Conservation (phyloP, 2,329 filamentous ascomycete genomes). For the Huntiella omanensis region DNA sequence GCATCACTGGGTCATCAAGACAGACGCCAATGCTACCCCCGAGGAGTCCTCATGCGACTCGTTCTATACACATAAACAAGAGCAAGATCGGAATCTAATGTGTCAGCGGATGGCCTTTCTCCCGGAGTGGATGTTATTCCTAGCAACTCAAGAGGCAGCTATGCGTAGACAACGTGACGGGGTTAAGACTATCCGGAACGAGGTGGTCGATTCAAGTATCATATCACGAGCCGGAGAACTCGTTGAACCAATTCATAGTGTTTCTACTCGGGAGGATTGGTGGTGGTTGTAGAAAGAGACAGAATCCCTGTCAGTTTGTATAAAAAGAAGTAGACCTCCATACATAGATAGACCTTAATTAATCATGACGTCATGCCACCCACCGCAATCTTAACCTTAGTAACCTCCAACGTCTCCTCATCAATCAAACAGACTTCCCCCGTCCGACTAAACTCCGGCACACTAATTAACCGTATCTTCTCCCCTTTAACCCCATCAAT, state of each 20-base stretch:
- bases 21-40: conserved; percentile 23
- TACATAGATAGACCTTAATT: not conserved
- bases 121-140: conserved; percentile 13
- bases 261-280: conserved; percentile 1
- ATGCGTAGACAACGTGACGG: not conserved
- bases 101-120: conserved; percentile 10
- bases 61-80: no score
- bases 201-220: conserved; percentile 1
- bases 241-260: conserved; percentile 3
- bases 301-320: not conserved
- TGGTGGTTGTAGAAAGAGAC: conserved; percentile 4
- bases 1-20: conserved; percentile 19
- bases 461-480: conserved; percentile 55
- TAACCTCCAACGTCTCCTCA: conserved; percentile 63
- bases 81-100: conserved; percentile 12
- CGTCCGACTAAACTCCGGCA: conserved; percentile 65
- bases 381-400: conserved; percentile 41
- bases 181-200: not conserved
- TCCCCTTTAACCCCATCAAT: conserved; percentile 52
- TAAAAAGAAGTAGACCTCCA: not conserved
- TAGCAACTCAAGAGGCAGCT: conserved; percentile 14
- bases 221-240: conserved; percentile 1
- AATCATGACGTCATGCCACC: conserved; percentile 1
- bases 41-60: conserved; percentile 9
- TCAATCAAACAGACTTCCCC: conserved; percentile 72